Evolutionary conservation across 2,329 filamentous ascomycete species (phyloP).

Genomic region (Cryphonectria carpinicola): DNA sequence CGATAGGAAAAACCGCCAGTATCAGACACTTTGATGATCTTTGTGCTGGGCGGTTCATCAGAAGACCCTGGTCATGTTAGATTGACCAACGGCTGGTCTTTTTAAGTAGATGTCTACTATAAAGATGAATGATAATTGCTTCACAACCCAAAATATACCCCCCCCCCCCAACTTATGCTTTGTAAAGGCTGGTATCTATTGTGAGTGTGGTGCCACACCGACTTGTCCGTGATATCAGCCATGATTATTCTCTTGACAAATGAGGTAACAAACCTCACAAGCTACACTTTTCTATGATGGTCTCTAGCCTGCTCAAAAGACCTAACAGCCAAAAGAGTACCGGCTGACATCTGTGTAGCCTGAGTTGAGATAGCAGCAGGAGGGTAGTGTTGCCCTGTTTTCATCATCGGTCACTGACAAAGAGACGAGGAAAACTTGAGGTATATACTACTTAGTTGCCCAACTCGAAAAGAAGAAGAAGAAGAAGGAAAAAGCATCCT

Average conservation of each 20-base stretch:
- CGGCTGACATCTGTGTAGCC: not conserved
- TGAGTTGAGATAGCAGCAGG: not conserved
- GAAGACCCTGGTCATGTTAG: conserved; percentile 1
- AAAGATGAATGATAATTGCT: conserved; percentile 10
- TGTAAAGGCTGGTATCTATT: not conserved
- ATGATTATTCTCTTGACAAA: not conserved
- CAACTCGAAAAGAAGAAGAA: not conserved
- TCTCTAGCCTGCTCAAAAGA: not conserved
- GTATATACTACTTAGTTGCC: not conserved
- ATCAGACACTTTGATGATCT: not conserved
- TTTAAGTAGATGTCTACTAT: conserved; percentile 2
- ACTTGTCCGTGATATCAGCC: not conserved
- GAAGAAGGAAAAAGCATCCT: no score
- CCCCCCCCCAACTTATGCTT: not conserved
- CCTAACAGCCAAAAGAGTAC: not conserved
- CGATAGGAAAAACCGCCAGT: not conserved
- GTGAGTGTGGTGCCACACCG: not conserved
- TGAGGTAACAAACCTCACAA: not conserved
- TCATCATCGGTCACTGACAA: not conserved
- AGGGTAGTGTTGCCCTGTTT: not conserved
- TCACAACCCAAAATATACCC: not conserved
- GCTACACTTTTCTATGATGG: not conserved
- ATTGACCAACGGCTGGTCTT: not conserved
- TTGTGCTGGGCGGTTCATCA: not conserved
- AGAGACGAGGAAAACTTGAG: not conserved